phyloP scores from a whole-genome alignment of 2,329 filamentous ascomycete genomes.

The Penicillium sp. region DNA sequence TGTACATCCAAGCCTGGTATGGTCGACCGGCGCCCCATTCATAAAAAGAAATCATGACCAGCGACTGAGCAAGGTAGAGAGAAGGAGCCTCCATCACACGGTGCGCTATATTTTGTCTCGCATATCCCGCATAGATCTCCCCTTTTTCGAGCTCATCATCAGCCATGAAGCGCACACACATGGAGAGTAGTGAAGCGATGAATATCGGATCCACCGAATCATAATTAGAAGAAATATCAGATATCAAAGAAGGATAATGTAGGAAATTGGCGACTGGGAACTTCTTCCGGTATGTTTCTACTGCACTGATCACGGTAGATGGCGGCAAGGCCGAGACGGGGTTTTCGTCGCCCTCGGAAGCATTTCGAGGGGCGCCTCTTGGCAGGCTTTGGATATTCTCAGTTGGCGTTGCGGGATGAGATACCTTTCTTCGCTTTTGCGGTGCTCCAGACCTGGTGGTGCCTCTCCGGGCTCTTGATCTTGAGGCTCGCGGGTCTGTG shows the following conservation, averaged over 20 bases:
- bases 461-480: conserved; percentile 3
- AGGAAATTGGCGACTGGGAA: conserved; percentile 38
- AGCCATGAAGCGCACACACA: conserved; percentile 33
- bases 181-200: conserved; percentile 31
- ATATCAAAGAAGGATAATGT: conserved; percentile 36
- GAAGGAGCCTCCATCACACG: conserved; percentile 34
- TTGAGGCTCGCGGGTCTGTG: conserved; percentile 29
- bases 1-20: conserved; percentile 40
- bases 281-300: conserved; percentile 36
- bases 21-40: conserved; percentile 36
- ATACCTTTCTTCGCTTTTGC: conserved; percentile 16
- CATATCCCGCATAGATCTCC: conserved; percentile 33
- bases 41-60: conserved; percentile 36
- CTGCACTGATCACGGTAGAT: conserved; percentile 31
- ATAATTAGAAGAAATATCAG: conserved; percentile 29
- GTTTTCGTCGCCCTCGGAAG: conserved; percentile 9
- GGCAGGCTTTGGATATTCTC: background rate
- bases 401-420: background rate
- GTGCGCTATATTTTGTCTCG: conserved; percentile 29
- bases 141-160: conserved; percentile 23
- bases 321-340: conserved; percentile 24
- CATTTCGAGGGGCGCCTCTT: conserved; percentile 3
- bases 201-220: conserved; percentile 34
- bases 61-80: conserved; percentile 33
- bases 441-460: conserved; percentile 5